Conservation (phyloP, 2,329 filamentous ascomycete species). For the Verruconis gallopava region DNA sequence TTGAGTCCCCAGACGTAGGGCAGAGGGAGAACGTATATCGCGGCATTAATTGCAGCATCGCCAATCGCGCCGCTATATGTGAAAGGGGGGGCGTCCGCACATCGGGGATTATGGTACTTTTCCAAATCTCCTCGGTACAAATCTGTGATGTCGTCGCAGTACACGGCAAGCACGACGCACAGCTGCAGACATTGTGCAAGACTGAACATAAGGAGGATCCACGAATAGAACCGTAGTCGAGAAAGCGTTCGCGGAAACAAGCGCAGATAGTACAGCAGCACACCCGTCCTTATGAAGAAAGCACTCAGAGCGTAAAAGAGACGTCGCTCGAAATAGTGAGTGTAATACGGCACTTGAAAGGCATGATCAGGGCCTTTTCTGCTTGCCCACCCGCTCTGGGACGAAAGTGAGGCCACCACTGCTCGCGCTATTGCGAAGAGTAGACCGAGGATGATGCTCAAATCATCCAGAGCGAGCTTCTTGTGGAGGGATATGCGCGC, state of each 20-base stretch:
- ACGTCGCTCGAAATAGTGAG: slow-evolving; percentile 8
- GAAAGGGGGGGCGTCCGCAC: slow-evolving; percentile 6
- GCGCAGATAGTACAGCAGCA: slow-evolving; percentile 8
- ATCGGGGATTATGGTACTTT: slow-evolving; percentile 6
- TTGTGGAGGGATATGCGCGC: slow-evolving; percentile 5
- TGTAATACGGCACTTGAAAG: slow-evolving; percentile 8
- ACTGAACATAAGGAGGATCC: slow-evolving; percentile 5
- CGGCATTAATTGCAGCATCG: slow-evolving; percentile 7
- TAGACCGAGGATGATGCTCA: slow-evolving; percentile 9
- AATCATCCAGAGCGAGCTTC: slow-evolving; percentile 6
- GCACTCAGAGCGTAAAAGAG: slow-evolving; percentile 8
- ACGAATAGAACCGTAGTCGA: slow-evolving; percentile 1
- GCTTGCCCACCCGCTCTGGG: slow-evolving; percentile 1
- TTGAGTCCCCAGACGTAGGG: slow-evolving; percentile 9
- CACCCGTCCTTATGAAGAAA: slow-evolving; percentile 8
- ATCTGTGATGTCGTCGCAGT: slow-evolving; percentile 7
- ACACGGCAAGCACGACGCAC: slow-evolving; percentile 3
- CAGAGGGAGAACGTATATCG: slow-evolving; percentile 8
- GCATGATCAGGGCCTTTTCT: slow-evolving; percentile 1
- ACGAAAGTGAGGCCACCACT: slow-evolving; percentile 4
- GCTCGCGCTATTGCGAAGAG: slow-evolving; percentile 4
- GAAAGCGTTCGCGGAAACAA: slow-evolving; percentile 4
- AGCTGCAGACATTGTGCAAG: slow-evolving; percentile 8
- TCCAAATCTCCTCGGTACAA: slow-evolving; percentile 5
- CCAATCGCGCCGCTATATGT: slow-evolving; percentile 9